A percentile compares a stretch with the other conserved stretches of the same genome.
Conservation (phyloP, 2,329 filamentous ascomycete genomes). For the Huntiella omanensis region DNA sequence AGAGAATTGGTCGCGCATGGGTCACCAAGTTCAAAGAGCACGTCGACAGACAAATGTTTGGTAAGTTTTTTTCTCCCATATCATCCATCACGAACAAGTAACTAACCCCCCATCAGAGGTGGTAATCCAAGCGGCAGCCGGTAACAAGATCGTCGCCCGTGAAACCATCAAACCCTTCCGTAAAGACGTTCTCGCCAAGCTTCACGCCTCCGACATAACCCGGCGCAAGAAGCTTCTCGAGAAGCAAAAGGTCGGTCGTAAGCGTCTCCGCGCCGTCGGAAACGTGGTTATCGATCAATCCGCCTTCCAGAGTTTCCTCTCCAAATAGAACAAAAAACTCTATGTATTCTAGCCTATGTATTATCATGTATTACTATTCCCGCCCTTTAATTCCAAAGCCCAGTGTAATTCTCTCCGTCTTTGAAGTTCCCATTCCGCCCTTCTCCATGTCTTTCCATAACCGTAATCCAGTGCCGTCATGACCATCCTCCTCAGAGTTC, state of each 20-base stretch:
- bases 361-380: neutral
- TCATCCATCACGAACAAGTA: constrained; percentile 1
- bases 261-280: constrained; percentile 65
- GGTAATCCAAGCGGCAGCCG: constrained; percentile 78
- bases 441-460: constrained; percentile 26
- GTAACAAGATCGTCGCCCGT: constrained; percentile 65
- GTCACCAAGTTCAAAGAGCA: constrained; percentile 94
- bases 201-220: constrained; percentile 78
- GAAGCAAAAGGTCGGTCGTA: constrained; percentile 90
- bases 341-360: neutral
- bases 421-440: constrained; percentile 21
- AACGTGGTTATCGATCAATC: constrained; percentile 94
- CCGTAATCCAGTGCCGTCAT: constrained; percentile 18
- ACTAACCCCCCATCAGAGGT: constrained; percentile 38
- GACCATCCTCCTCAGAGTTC: constrained; percentile 9
- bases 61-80: constrained; percentile 16
- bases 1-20: constrained; percentile 69
- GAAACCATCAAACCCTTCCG: constrained; percentile 94
- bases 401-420: constrained; percentile 17
- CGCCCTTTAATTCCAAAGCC: constrained; percentile 6
- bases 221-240: constrained; percentile 74
- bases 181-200: constrained; percentile 83
- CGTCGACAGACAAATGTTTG: constrained; percentile 87
- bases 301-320: constrained; percentile 83
- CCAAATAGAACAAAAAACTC: constrained; percentile 35